These are phyloP conservation scores for Taphrina communis DNA, from an alignment of 1,139 yeast genomes.

Conservation along the genomic window DNA sequence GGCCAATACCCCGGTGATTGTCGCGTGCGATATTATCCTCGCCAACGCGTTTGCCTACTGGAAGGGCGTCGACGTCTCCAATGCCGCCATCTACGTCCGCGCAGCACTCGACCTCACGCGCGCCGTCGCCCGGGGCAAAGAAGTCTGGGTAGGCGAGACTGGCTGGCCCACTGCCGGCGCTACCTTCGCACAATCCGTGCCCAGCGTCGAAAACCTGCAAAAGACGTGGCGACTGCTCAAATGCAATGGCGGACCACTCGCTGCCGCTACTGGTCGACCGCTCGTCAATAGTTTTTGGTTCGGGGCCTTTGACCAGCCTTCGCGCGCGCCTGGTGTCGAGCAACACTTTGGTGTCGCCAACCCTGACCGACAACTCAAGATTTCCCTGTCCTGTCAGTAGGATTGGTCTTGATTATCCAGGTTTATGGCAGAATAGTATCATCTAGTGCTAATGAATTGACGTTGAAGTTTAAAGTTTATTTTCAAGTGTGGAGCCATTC, in stretches of 20 bases:
- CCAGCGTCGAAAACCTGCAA: constrained; percentile 74
- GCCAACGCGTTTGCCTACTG: constrained; percentile 98
- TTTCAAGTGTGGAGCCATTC: neutral
- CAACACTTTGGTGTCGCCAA: constrained; percentile 30
- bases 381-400: constrained; percentile 16
- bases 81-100: constrained; percentile 92
- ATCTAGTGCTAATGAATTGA: too few species aligned
- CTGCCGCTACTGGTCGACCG: neutral
- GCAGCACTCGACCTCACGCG: constrained; percentile 90
- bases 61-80: constrained; percentile 89
- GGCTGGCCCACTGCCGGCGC: constrained; percentile 97
- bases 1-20: constrained; percentile 67
- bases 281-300: constrained; percentile 18
- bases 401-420: too few species aligned
- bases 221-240: constrained; percentile 62
- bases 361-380: constrained; percentile 21
- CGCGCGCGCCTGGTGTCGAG: constrained; percentile 30
- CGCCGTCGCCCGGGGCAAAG: constrained; percentile 80
- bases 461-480: too few species aligned
- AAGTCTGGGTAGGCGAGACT: constrained; percentile 97
- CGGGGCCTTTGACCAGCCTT: constrained; percentile 21
- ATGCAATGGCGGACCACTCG: constrained; percentile 23
- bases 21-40: constrained; percentile 80
- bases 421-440: too few species aligned
- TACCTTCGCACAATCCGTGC: constrained; percentile 59